These are phyloP conservation scores for Umbilicaria muhlenbergii DNA, from an alignment of 495 filamentous ascomycete species.

Conservation along the genomic window DNA sequence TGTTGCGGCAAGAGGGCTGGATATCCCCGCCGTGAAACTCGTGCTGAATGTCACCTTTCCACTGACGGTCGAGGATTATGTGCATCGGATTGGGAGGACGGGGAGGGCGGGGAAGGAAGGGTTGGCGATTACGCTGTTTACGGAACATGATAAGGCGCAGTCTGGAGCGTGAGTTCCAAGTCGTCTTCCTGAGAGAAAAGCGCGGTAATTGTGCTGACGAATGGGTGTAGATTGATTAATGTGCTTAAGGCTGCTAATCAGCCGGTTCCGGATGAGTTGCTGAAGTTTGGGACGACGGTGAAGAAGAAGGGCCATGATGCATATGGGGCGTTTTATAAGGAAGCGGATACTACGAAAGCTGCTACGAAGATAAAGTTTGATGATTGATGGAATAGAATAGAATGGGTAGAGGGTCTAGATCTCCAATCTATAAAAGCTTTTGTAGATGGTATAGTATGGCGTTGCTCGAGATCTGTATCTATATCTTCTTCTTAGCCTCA, in stretches of 20 bases:
- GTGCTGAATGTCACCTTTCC: slow-evolving; percentile 78
- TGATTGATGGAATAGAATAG: slow-evolving; percentile 26
- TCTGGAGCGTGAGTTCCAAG: slow-evolving; percentile 56
- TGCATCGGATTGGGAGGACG: slow-evolving; percentile 84
- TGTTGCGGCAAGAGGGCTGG: slow-evolving; percentile 90
- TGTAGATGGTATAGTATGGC: slow-evolving; percentile 9
- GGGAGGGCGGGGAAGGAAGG: slow-evolving; percentile 80
- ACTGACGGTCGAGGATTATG: slow-evolving; percentile 69
- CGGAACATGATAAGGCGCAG: slow-evolving; percentile 78
- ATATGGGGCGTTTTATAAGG: slow-evolving; percentile 88
- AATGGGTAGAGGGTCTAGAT: slow-evolving; percentile 1
- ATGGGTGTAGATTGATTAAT: slow-evolving; percentile 51
- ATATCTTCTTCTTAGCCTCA: slow-evolving; percentile 1
- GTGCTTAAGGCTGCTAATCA: slow-evolving; percentile 83
- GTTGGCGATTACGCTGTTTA: slow-evolving; percentile 81
- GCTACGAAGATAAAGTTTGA: slow-evolving; percentile 91
- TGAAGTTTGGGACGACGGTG: slow-evolving; percentile 95
- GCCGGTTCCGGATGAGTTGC: slow-evolving; percentile 66
- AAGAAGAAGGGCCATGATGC: slow-evolving; percentile 93
- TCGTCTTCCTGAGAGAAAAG: not conserved
- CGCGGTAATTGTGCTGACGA: slow-evolving; percentile 12
- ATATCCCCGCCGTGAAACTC: slow-evolving; percentile 84
- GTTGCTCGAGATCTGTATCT: not conserved
- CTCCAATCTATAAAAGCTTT: slow-evolving; percentile 5
- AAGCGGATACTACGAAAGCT: slow-evolving; percentile 49